These are phyloP conservation scores for Erucastrum elatum DNA, from an alignment of 345 rosid species.

Conservation along the genomic window DNA sequence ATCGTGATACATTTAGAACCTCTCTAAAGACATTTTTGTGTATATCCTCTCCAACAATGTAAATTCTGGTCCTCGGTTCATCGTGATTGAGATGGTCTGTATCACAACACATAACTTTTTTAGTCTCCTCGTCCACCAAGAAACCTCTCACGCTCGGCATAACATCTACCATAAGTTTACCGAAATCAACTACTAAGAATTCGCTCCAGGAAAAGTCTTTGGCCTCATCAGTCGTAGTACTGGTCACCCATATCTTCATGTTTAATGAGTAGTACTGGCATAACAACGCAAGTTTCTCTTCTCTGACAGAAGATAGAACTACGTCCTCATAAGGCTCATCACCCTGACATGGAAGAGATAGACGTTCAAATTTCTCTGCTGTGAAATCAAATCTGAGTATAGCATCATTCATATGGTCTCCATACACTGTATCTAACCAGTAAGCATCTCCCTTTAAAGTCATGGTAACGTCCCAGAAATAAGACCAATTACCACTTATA, in stretches of 20 bases:
- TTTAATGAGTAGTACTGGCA: not conserved
- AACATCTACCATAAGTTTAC: not conserved
- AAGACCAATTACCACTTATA: not conserved
- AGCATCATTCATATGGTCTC: too few species aligned
- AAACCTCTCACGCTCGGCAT: not conserved
- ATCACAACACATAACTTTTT: not conserved
- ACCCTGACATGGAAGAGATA: not conserved
- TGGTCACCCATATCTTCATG: not conserved
- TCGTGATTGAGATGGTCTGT: too few species aligned
- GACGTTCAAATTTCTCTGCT: not conserved
- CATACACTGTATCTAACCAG: not conserved
- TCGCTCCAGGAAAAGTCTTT: not conserved
- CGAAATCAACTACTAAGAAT: not conserved
- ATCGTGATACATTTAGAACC: not conserved
- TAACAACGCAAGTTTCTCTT: not conserved
- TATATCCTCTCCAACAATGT: not conserved
- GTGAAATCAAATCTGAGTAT: not conserved
- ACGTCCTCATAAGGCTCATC: not conserved
- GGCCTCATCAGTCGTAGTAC: not conserved
- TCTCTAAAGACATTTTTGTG: not conserved
- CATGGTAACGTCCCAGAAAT: not conserved
- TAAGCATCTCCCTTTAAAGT: not conserved
- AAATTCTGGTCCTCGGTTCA: not conserved
- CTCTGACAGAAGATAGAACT: not conserved
- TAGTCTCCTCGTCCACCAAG: conserved; percentile 4